Conservation (phyloP, 495 filamentous ascomycete genomes). For the Saxophila tyrrhenica region DNA sequence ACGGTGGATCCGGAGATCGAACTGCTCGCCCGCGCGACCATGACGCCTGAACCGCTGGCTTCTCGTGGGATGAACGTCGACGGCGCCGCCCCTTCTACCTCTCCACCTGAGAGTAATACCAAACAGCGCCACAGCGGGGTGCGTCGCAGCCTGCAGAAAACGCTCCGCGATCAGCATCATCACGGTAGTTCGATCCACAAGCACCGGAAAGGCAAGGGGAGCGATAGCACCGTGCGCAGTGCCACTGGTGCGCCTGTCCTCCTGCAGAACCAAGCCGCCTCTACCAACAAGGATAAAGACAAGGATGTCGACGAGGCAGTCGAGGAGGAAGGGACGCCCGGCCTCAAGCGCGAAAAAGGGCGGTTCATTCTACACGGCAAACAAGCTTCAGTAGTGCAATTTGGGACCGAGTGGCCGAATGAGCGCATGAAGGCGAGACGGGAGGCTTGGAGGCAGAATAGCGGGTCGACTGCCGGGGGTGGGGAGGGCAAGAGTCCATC, state of each 20-base stretch:
- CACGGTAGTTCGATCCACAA: conserved; percentile 7
- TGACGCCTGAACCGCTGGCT: neutral
- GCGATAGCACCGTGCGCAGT: conserved; percentile 41
- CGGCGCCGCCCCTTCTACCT: conserved; percentile 29
- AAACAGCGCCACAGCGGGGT: conserved; percentile 43
- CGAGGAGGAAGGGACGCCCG: conserved; percentile 46
- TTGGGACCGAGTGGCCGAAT: conserved; percentile 79
- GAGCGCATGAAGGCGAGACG: conserved; percentile 12
- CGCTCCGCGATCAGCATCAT: conserved; percentile 64
- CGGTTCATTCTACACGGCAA: conserved; percentile 96
- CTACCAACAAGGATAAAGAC: neutral
- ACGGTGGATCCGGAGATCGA: conserved; percentile 10
- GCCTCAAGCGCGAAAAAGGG: conserved; percentile 62
- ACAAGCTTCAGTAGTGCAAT: conserved; percentile 91
- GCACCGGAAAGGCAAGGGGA: conserved; percentile 54
- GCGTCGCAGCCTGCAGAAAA: conserved; percentile 84
- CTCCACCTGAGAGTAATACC: conserved; percentile 24
- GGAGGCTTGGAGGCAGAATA: conserved; percentile 7
- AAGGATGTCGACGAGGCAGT: neutral
- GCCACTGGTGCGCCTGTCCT: neutral
- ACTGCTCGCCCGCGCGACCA: conserved; percentile 20
- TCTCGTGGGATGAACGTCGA: conserved; percentile 29
- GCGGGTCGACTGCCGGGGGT: neutral
- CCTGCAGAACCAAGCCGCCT: too few relatives aligned
- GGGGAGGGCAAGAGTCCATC: neutral